Conservation (phyloP, 176 grass and related monocot species). For the Aegilops umbellulata region DNA sequence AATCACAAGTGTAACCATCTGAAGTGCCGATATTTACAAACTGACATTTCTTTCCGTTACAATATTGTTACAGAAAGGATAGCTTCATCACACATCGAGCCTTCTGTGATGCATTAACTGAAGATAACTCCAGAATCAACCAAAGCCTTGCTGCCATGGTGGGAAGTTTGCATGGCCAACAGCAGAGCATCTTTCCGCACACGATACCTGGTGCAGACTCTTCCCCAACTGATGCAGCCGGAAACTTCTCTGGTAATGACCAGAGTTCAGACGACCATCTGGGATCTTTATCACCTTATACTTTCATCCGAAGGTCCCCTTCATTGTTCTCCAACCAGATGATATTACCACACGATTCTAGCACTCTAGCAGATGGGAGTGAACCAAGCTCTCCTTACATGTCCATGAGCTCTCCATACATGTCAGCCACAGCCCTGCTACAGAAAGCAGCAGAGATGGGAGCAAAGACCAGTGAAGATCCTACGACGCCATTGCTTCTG, state of each 20-base stretch:
- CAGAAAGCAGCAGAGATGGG: constrained; percentile 22
- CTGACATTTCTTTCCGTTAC: background rate
- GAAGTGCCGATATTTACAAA: background rate
- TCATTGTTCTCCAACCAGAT: constrained; percentile 16
- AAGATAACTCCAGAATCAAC: constrained; percentile 21
- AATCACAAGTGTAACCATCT: background rate
- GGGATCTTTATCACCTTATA: constrained; percentile 1
- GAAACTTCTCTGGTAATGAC: constrained; percentile 11
- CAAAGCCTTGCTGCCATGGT: constrained; percentile 18
- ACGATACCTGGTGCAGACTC: background rate
- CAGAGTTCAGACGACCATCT: background rate
- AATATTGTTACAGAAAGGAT: constrained; percentile 14
- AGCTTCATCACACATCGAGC: constrained; percentile 22
- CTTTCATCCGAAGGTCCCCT: background rate
- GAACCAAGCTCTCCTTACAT: constrained; percentile 19
- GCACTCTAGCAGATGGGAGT: background rate
- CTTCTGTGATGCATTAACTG: constrained; percentile 20
- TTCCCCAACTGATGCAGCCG: background rate
- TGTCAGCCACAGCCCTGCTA: constrained; percentile 16
- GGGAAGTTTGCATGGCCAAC: constrained; percentile 5
- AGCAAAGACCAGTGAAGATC: constrained; percentile 25
- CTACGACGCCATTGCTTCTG: background rate
- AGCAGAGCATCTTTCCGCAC: constrained; percentile 8
- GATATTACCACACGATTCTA: background rate
- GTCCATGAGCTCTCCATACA: constrained; percentile 19